phyloP scores from a whole-genome alignment of 495 filamentous ascomycete species.

The Trypethelium eluteriae region DNA sequence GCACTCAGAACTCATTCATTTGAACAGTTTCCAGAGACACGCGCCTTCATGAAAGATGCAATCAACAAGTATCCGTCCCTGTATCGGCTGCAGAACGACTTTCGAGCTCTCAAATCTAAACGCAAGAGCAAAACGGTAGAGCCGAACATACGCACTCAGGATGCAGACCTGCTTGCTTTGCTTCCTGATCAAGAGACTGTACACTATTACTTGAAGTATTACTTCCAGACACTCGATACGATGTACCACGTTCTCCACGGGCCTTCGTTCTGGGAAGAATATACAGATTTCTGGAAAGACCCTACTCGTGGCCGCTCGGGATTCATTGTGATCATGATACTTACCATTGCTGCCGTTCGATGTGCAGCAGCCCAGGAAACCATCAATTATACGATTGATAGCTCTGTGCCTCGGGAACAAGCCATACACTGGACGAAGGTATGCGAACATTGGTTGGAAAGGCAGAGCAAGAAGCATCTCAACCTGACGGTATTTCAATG shows the following conservation, averaged over 20 bases:
- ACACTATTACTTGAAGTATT: slow-evolving; percentile 18
- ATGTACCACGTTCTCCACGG: slow-evolving; percentile 27
- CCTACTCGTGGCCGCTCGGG: background rate
- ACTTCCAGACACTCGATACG: slow-evolving; percentile 21
- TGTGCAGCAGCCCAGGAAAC: slow-evolving; percentile 16
- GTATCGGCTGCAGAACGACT: slow-evolving; percentile 17
- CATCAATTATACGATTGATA: slow-evolving; percentile 19
- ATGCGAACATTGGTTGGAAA: slow-evolving; percentile 24
- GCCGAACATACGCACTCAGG: background rate
- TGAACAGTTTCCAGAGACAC: slow-evolving; percentile 22
- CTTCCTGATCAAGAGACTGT: slow-evolving; percentile 14
- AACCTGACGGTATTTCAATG: slow-evolving; percentile 24
- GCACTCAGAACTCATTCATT: slow-evolving; percentile 2
- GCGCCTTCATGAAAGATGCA: slow-evolving; percentile 20
- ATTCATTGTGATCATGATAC: slow-evolving; percentile 21
- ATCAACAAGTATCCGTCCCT: slow-evolving; percentile 19
- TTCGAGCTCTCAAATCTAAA: slow-evolving; percentile 20
- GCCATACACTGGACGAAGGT: slow-evolving; percentile 19
- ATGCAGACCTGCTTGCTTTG: slow-evolving; percentile 16
- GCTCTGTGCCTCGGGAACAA: slow-evolving; percentile 19
- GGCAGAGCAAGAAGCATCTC: slow-evolving; percentile 27
- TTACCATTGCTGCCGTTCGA: slow-evolving; percentile 20
- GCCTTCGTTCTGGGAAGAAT: slow-evolving; percentile 23
- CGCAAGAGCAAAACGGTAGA: background rate
- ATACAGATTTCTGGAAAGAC: slow-evolving; percentile 19